A percentile compares a stretch with the other conserved stretches of the same genome.
These are phyloP conservation scores for Tephrocybe rancida DNA, from an alignment of 768 basidiomycete species.

Conservation along the genomic window DNA sequence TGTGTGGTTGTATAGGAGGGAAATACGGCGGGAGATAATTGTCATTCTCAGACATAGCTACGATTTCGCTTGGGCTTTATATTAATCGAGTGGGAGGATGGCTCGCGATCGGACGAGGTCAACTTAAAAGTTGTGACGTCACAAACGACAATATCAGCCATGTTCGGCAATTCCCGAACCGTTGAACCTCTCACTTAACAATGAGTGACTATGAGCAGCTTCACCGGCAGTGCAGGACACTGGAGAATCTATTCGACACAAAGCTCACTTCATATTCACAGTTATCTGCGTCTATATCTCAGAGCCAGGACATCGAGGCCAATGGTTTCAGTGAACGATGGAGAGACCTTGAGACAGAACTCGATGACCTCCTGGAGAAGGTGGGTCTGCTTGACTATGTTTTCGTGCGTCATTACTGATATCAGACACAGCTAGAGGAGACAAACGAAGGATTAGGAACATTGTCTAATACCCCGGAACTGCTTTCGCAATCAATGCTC, in stretches of 20 bases:
- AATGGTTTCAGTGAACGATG: constrained; percentile 71
- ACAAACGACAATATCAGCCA: background rate
- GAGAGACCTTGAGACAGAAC: constrained; percentile 83
- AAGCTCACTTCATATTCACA: constrained; percentile 92
- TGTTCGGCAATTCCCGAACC: constrained; percentile 16
- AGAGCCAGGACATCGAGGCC: constrained; percentile 65
- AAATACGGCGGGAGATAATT: constrained; percentile 5
- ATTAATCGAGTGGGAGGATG: no score
- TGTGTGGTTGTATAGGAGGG: no score
- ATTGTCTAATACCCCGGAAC: constrained; percentile 67
- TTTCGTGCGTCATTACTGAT: constrained; percentile 14
- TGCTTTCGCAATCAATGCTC: constrained; percentile 81
- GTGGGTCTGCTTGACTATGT: constrained; percentile 38
- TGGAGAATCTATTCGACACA: constrained; percentile 90
- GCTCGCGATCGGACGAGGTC: no score
- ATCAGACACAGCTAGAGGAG: constrained; percentile 69
- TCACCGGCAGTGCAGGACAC: constrained; percentile 88
- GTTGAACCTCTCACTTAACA: background rate
- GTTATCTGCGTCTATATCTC: constrained; percentile 69
- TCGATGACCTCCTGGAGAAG: constrained; percentile 86
- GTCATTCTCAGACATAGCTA: constrained; percentile 15
- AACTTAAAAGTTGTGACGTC: constrained; percentile 7
- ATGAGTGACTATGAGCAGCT: constrained; percentile 89
- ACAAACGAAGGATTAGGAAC: constrained; percentile 78
- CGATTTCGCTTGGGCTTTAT: no score